phyloP scores from a whole-genome alignment of 352 stramenopile species.

The Halophytophthora polymorphica region DNA sequence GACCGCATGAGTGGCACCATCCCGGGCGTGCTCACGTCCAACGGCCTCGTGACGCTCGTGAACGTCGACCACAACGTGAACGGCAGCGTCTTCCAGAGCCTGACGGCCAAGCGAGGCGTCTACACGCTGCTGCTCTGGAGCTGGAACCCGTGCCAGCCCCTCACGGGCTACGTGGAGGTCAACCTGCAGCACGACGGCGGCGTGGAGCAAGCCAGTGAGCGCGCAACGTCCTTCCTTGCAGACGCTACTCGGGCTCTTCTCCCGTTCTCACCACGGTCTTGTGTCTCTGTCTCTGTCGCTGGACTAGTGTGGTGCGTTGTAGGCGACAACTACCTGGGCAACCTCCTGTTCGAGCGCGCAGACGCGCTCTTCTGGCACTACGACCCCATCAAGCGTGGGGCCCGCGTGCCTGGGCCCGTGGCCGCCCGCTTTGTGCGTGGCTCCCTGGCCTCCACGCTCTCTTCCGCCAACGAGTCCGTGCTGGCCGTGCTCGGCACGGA shows the following conservation, averaged over 20 bases:
- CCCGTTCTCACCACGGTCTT: background rate
- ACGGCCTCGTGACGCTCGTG: conserved; percentile 35
- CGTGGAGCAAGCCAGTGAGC: conserved; percentile 45
- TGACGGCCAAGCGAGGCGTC: conserved; percentile 39
- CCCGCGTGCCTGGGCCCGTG: conserved; percentile 12
- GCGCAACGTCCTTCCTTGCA: too few species aligned
- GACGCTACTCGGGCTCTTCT: too few species aligned
- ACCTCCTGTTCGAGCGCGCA: conserved; percentile 32
- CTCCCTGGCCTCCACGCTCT: conserved; percentile 19
- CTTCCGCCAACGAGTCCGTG: conserved; percentile 17
- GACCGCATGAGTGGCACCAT: conserved; percentile 25
- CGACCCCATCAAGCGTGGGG: conserved; percentile 27
- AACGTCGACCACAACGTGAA: conserved; percentile 42
- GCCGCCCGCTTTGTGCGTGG: conserved; percentile 20
- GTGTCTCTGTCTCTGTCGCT: background rate
- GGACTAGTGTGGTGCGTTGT: conserved; percentile 41
- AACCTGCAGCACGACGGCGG: conserved; percentile 38
- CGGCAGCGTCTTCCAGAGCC: conserved; percentile 31
- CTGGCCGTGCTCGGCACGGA: conserved; percentile 12
- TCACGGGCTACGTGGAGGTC: conserved; percentile 45
- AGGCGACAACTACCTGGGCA: conserved; percentile 39
- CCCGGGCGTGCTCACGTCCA: conserved; percentile 29
- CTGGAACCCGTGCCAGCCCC: conserved; percentile 41
- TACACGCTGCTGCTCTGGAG: conserved; percentile 32
- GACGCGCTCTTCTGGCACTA: conserved; percentile 47